Conservation (phyloP, 2,329 filamentous ascomycete species). For the Drechslerella stenobrocha region DNA sequence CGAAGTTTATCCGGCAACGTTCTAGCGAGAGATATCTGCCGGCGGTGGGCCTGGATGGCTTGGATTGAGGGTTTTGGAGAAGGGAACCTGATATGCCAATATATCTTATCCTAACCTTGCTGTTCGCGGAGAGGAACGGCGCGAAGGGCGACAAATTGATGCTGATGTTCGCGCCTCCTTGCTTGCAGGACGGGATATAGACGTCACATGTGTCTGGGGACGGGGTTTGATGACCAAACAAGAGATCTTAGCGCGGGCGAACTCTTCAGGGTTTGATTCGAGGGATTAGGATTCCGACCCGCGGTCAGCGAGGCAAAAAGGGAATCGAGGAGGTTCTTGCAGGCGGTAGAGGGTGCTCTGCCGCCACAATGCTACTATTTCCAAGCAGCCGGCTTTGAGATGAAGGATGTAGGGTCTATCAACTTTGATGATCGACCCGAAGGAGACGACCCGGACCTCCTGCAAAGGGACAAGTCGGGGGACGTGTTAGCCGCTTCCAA, state of each 20-base stretch:
- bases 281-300: too few relatives aligned
- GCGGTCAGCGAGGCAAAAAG: too few relatives aligned
- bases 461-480: constrained; percentile 1
- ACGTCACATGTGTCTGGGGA: too few relatives aligned
- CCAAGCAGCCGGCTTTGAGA: not conserved
- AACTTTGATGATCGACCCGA: not conserved
- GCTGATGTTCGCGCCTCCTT: too few relatives aligned
- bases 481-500: not conserved
- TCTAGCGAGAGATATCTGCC: constrained; percentile 7
- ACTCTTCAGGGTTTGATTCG: too few relatives aligned
- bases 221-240: too few relatives aligned
- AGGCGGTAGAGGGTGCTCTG: too few relatives aligned
- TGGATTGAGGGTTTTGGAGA: not conserved
- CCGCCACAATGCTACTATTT: too few relatives aligned
- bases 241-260: too few relatives aligned
- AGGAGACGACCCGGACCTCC: constrained; percentile 4
- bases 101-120: constrained; percentile 1
- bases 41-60: constrained; percentile 6
- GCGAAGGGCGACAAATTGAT: not conserved
- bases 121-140: not conserved
- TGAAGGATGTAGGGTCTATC: not conserved
- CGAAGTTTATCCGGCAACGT: constrained; percentile 7
- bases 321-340: too few relatives aligned
- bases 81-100: not conserved
- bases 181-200: too few relatives aligned